A percentile compares a stretch with the other conserved stretches of the same genome.
Conservation (phyloP, 176 grass and related monocot genomes). For the Phyllostachys edulis region DNA sequence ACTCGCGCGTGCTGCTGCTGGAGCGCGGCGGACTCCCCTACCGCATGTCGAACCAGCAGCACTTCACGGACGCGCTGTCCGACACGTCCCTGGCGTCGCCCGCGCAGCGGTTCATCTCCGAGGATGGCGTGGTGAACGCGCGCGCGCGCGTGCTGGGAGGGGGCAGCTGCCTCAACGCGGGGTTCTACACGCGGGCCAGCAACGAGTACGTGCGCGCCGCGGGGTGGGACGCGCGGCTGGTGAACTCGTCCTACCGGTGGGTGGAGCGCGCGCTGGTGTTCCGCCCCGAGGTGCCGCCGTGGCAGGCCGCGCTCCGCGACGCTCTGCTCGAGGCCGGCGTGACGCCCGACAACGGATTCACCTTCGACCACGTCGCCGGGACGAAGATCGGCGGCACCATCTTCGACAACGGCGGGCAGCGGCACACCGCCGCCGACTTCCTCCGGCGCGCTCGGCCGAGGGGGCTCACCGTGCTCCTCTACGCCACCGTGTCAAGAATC, state of each 20-base stretch:
- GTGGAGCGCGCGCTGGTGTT: constrained; percentile 73
- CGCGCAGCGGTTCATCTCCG: constrained; percentile 52
- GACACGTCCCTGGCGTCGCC: constrained; percentile 36
- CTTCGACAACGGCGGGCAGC: constrained; percentile 62
- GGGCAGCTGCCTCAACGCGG: constrained; percentile 80
- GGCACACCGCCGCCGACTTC: constrained; percentile 82
- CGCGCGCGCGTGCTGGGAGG: constrained; percentile 74
- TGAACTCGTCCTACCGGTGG: constrained; percentile 67
- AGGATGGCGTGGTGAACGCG: constrained; percentile 81
- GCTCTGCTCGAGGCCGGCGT: constrained; percentile 77
- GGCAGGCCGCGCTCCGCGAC: constrained; percentile 67
- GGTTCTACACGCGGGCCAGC: constrained; percentile 86
- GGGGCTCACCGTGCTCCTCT: constrained; percentile 61
- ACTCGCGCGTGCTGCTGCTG: constrained; percentile 52
- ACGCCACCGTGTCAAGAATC: constrained; percentile 53
- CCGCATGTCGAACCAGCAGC: constrained; percentile 37
- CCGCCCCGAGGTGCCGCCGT: constrained; percentile 57
- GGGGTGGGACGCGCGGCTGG: constrained; percentile 52
- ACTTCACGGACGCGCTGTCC: constrained; percentile 46
- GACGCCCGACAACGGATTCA: constrained; percentile 75
- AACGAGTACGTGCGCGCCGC: constrained; percentile 43
- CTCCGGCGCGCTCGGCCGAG: constrained; percentile 60
- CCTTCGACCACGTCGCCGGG: constrained; percentile 70
- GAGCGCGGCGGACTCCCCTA: constrained; percentile 54
- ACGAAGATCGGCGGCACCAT: constrained; percentile 94